Percentiles rank a stretch among this genome's conserved stretches.
Evolutionary conservation across 2,329 filamentous ascomycete genomes (phyloP).

Genomic region (Ophiocordyceps polyrhachis-furcata): DNA sequence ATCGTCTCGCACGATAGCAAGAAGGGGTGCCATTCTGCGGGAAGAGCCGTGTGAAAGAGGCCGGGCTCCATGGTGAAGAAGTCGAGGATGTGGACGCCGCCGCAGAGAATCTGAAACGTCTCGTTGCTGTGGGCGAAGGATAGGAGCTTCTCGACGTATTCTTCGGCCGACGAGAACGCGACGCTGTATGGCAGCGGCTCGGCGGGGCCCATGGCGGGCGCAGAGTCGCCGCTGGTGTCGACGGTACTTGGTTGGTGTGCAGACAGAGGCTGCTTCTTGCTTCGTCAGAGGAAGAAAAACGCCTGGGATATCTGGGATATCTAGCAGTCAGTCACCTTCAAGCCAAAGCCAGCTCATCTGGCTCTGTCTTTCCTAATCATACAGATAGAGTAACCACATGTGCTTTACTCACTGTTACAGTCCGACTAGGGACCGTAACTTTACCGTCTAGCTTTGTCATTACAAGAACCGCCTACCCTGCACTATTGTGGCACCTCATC

Average conservation of each 20-base stretch:
- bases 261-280: neutral
- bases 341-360: no score
- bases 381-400: no score
- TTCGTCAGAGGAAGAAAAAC: neutral
- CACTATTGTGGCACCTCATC: neutral
- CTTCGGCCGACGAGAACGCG: slow-evolving; percentile 51
- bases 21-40: slow-evolving; percentile 65
- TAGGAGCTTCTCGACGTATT: slow-evolving; percentile 64
- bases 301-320: no score
- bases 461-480: no score
- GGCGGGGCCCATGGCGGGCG: slow-evolving; percentile 23
- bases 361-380: no score
- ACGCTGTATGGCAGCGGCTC: slow-evolving; percentile 49
- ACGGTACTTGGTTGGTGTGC: no score
- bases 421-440: no score
- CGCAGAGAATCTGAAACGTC: slow-evolving; percentile 75
- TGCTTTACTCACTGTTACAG: no score
- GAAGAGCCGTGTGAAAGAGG: slow-evolving; percentile 61
- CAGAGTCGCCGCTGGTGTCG: neutral
- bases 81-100: slow-evolving; percentile 91
- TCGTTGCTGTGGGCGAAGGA: slow-evolving; percentile 56
- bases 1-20: slow-evolving; percentile 53
- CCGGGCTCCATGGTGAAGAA: slow-evolving; percentile 80
- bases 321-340: no score
- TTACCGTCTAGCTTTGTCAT: no score